Evolutionary conservation across 257 asterid species (phyloP), one percentile per base, ranked within the genome.

Genomic region (Solanum arcanum): DNA sequence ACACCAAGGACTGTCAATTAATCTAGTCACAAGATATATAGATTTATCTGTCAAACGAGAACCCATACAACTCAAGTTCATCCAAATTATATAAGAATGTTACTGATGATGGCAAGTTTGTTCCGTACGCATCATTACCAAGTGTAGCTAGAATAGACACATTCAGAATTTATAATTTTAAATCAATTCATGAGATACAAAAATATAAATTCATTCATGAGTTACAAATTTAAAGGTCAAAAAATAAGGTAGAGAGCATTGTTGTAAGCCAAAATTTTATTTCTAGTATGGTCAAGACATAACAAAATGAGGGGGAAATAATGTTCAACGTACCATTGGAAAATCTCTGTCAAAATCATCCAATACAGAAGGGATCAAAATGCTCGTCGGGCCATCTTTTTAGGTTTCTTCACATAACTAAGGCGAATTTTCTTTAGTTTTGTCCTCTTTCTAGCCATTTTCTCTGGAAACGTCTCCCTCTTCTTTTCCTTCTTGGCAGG

Each of bases 381-480:
- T 64, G 96, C 91, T 52, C 95, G 92, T 0, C 98, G 95, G 90
- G 84, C 90, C 87, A 49, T 60, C 87, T 88, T 87, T 92, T 92
- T 97, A 70, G 99, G 99, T 91, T 94, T 97, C 98, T 94, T 97
- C 86, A 97, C 99, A 31, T 60, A 97, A 91, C 98, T 96, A 12
- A 97, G 88, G 90, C 96, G 92, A 76, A 97, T 85, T 90, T 94
- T 92, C 89, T 87, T 92, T 47, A 96, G 99, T 16, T 92, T 85
- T 80, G 91, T 95, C 89, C 99, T 93, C 95, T 97, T 95, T 93
- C 95, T 92, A 2, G 99, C 98, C 99, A 95, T 97, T 92, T 95
- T 97, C 94, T 97, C 99, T 8, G 99, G 97, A 68, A 97, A 86
- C 0, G 99, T 97, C 90, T 93, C 96, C 91, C 98, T 88, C 86